Percentiles rank a stretch among this genome's conserved stretches.
phyloP scores from a whole-genome alignment of 495 filamentous ascomycete genomes.

The Neurospora sp. region DNA sequence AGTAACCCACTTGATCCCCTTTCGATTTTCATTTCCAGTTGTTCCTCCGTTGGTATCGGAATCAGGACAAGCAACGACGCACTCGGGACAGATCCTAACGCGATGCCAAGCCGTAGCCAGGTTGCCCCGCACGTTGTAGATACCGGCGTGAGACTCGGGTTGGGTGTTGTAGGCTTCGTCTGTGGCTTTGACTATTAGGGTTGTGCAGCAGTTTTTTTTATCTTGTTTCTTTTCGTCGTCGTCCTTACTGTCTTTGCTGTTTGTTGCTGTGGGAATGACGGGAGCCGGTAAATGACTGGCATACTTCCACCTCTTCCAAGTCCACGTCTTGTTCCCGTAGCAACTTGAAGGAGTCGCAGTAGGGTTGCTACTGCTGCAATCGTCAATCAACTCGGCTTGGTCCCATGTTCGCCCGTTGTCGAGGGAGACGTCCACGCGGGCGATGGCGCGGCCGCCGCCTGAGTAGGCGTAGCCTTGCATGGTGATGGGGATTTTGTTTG shows the following conservation, averaged over 20 bases:
- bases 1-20: neutral
- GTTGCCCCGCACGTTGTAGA: conserved; percentile 47
- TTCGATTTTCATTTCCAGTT: neutral
- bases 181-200: conserved; percentile 45
- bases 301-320: conserved; percentile 46
- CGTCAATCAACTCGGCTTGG: conserved; percentile 37
- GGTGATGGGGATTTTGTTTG: conserved; percentile 20
- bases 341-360: conserved; percentile 9
- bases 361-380: conserved; percentile 19
- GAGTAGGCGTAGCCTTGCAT: conserved; percentile 50
- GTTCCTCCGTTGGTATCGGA: neutral
- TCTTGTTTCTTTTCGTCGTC: neutral
- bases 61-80: conserved; percentile 1
- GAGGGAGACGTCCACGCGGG: conserved; percentile 45
- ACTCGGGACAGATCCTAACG: conserved; percentile 24
- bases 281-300: conserved; percentile 8
- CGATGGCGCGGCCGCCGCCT: conserved; percentile 45
- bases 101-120: conserved; percentile 48
- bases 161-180: conserved; percentile 50
- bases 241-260: neutral
- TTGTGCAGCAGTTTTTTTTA: conserved; percentile 19
- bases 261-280: neutral
- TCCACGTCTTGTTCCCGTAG: conserved; percentile 37
- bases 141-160: conserved; percentile 38
- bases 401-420: conserved; percentile 47